These are phyloP conservation scores for Daedalea quercina DNA, from an alignment of 768 basidiomycete species.

Conservation along the genomic window DNA sequence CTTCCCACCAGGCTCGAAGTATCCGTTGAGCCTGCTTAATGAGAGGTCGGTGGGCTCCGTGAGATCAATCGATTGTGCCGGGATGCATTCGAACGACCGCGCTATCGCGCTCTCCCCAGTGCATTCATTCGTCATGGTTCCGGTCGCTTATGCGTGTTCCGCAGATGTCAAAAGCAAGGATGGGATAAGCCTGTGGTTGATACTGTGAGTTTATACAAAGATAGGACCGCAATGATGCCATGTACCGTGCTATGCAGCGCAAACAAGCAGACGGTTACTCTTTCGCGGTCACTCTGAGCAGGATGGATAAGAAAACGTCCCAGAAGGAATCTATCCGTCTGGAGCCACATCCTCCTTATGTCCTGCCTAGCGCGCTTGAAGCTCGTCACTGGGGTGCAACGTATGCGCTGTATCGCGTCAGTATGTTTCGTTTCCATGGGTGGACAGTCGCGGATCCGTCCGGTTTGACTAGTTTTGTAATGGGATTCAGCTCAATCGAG, in stretches of 20 bases:
- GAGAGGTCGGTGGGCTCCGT: conserved; percentile 64
- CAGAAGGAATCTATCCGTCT: conserved; percentile 64
- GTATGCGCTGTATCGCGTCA: conserved; percentile 80
- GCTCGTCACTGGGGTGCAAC: conserved; percentile 91
- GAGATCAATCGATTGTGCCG: too few species aligned
- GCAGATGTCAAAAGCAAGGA: conserved; percentile 79
- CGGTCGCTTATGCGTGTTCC: neutral
- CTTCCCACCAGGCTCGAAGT: conserved; percentile 83
- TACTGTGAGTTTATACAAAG: conserved; percentile 39
- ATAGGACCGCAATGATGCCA: conserved; percentile 6
- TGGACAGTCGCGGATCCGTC: conserved; percentile 12
- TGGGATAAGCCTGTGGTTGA: conserved; percentile 86
- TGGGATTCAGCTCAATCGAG: conserved; percentile 61
- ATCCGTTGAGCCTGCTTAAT: conserved; percentile 68
- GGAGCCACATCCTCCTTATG: conserved; percentile 66
- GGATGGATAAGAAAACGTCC: conserved; percentile 63
- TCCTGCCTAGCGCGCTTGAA: conserved; percentile 62
- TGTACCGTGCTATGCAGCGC: conserved; percentile 26
- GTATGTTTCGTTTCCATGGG: conserved; percentile 23
- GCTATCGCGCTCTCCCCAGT: too few species aligned
- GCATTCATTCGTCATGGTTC: too few species aligned
- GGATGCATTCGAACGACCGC: neutral
- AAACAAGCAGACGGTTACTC: conserved; percentile 46
- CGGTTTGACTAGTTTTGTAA: conserved; percentile 58
- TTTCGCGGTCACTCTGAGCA: conserved; percentile 62